Percentiles rank a stretch among this genome's conserved stretches.
These are phyloP conservation scores for Plasmopara viticola DNA, from an alignment of 352 stramenopile genomes.

Conservation along the genomic window DNA sequence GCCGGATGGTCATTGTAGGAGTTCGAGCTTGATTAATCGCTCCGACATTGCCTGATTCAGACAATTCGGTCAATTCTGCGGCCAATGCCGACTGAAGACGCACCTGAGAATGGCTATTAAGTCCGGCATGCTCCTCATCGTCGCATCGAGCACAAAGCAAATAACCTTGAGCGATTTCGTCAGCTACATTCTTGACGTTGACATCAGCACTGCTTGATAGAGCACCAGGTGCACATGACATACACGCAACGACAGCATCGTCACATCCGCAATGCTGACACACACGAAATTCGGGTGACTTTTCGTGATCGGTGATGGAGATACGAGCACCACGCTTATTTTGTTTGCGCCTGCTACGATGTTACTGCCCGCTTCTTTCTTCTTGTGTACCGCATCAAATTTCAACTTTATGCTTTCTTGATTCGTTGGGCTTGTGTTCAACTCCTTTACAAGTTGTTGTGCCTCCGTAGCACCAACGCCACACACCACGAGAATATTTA, in stretches of 20 bases:
- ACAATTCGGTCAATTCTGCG: slow-evolving; percentile 21
- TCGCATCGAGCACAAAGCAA: too few relatives aligned
- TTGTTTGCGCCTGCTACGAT: too few relatives aligned
- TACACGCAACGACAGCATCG: slow-evolving; percentile 52
- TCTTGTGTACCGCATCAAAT: too few relatives aligned
- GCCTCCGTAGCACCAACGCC: slow-evolving; percentile 46
- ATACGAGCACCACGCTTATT: too few relatives aligned
- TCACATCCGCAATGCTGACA: slow-evolving; percentile 74
- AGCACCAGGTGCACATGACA: slow-evolving; percentile 41
- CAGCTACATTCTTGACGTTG: too few relatives aligned
- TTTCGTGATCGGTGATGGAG: slow-evolving; percentile 10
- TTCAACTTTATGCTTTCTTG: slow-evolving; percentile 31
- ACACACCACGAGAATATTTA: slow-evolving; percentile 66
- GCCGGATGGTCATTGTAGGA: slow-evolving; percentile 67
- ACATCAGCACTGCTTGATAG: too few relatives aligned
- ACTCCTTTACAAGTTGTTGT: slow-evolving; percentile 52
- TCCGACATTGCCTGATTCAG: slow-evolving; percentile 16
- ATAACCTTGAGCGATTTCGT: too few relatives aligned
- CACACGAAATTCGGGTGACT: slow-evolving; percentile 12
- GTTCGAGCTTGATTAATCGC: slow-evolving; percentile 37
- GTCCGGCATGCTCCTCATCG: too few relatives aligned
- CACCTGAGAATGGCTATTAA: slow-evolving; percentile 52
- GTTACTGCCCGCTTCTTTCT: too few relatives aligned
- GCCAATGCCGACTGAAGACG: slow-evolving; percentile 28
- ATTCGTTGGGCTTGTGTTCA: slow-evolving; percentile 39